These are phyloP conservation scores for Coccomyxa subellipsoidea DNA, from an alignment of 163 green algal species.

Conservation along the genomic window DNA sequence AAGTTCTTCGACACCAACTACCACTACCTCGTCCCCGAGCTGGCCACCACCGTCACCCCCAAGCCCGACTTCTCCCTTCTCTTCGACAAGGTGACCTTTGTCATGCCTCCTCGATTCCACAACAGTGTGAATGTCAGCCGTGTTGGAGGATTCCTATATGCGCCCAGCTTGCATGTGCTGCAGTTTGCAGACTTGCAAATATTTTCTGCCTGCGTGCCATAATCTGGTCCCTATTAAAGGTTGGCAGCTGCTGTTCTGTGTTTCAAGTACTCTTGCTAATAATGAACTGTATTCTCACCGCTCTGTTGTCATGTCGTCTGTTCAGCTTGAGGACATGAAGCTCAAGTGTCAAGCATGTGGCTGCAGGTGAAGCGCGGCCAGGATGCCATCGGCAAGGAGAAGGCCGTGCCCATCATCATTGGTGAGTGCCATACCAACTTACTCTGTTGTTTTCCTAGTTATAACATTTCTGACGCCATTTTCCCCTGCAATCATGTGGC, in stretches of 20 bases:
- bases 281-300: no score
- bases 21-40: constrained; percentile 83
- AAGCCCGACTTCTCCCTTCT: constrained; percentile 53
- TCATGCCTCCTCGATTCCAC: not conserved
- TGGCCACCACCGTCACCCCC: constrained; percentile 43
- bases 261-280: no score
- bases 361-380: constrained; percentile 58
- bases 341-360: not conserved
- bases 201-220: no score
- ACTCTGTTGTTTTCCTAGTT: no score
- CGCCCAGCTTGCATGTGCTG: not conserved
- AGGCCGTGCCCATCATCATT: constrained; percentile 77
- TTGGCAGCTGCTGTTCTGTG: no score
- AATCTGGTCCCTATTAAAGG: no score
- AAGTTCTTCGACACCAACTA: constrained; percentile 94
- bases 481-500: no score
- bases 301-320: no score
- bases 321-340: not conserved
- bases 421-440: constrained; percentile 35
- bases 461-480: no score
- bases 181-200: not conserved
- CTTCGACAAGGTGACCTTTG: constrained; percentile 52
- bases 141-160: no score
- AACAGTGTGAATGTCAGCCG: no score
- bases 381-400: constrained; percentile 52